Evolutionary conservation across 2,329 filamentous ascomycete species (phyloP).

Genomic region (Aspergillus jensenii): DNA sequence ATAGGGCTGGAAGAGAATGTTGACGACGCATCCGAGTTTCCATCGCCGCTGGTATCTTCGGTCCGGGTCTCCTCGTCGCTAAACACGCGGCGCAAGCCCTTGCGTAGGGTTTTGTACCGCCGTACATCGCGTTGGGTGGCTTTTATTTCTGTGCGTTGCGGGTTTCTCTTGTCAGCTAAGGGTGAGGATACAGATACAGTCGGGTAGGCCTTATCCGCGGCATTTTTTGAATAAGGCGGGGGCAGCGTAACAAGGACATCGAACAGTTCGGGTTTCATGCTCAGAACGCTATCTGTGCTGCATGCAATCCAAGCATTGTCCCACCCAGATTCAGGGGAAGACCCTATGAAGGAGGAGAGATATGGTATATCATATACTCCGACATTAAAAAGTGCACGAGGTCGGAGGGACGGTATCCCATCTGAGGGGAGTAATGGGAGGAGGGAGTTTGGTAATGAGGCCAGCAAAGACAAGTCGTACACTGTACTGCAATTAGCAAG

Average conservation of each 20-base stretch:
- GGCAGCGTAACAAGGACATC: slow-evolving; percentile 87
- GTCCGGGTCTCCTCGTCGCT: slow-evolving; percentile 18
- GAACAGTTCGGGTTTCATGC: slow-evolving; percentile 81
- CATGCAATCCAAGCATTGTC: slow-evolving; percentile 83
- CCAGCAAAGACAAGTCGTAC: slow-evolving; percentile 89
- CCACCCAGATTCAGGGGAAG: slow-evolving; percentile 31
- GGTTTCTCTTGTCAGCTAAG: slow-evolving; percentile 52
- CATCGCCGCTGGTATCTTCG: slow-evolving; percentile 32
- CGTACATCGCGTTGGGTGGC: slow-evolving; percentile 89
- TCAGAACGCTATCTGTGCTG: slow-evolving; percentile 90
- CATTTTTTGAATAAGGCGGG: slow-evolving; percentile 57
- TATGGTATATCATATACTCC: slow-evolving; percentile 90
- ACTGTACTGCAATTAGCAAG: slow-evolving; percentile 54
- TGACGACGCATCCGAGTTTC: slow-evolving; percentile 41
- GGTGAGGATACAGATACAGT: slow-evolving; percentile 62
- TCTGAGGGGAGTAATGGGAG: slow-evolving; percentile 66
- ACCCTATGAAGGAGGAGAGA: slow-evolving; percentile 65
- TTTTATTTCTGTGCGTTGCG: slow-evolving; percentile 54
- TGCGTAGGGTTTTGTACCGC: slow-evolving; percentile 69
- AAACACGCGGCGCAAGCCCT: slow-evolving; percentile 53
- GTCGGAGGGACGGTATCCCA: slow-evolving; percentile 60
- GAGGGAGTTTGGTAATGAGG: slow-evolving; percentile 77
- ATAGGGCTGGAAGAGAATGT: slow-evolving; percentile 45
- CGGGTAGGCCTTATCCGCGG: slow-evolving; percentile 69
- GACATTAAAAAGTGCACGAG: slow-evolving; percentile 85